Base-by-base conservation (phyloP, 2,329 filamentous ascomycete species). In the Lachnellula occidentalis region DNA sequence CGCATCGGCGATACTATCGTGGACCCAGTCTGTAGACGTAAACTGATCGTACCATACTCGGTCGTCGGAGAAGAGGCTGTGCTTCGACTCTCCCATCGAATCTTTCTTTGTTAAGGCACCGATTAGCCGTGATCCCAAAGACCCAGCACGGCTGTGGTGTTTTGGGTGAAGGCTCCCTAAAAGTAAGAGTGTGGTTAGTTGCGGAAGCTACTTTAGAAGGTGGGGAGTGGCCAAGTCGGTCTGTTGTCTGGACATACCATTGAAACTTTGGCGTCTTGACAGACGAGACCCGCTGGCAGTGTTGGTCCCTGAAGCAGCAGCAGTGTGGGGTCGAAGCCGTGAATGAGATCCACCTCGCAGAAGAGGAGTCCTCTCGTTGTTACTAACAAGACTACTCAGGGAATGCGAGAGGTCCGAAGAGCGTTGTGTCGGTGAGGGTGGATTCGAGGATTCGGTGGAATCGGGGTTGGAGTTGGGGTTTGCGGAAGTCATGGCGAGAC, bases 21-120 rank as follows among this genome's bases (percentile, higher is more conserved):
- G 92, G 1, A 99, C 92, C 94, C 94, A 99, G 71, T 99, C 92
- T 53, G 90, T 96, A 6, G 90, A 95, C 5, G 91, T 96, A 67
- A 96, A 96, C 72, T 99, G 94, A 75, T 99, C 94, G 73, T 97
- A 97, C 94, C 94, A 97, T 9, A 95, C 88, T 57, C 94, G 85
- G 63, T 97, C 91, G 67, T 96, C 89, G 49, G 86, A 76, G 63
- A 83, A 86, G 9, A 87, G 72, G 4, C 83, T 85, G 34, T 78
- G 74, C 65, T 85, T 88, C 48, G 85, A 85, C 58, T 87, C 83
- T 58, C 77, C 71, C 71, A 86, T 64, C 3, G 62, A 59, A 17
- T 65, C 59, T 24, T 69, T 71, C 48, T 64, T 63, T 54, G 56
- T 60, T 37, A 88, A 74, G 51, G 82, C 86, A 56, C 79, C 80